These are phyloP conservation scores for Aureobasidium leucospermi DNA, from an alignment of 2,329 filamentous ascomycete species.

Conservation along the genomic window DNA sequence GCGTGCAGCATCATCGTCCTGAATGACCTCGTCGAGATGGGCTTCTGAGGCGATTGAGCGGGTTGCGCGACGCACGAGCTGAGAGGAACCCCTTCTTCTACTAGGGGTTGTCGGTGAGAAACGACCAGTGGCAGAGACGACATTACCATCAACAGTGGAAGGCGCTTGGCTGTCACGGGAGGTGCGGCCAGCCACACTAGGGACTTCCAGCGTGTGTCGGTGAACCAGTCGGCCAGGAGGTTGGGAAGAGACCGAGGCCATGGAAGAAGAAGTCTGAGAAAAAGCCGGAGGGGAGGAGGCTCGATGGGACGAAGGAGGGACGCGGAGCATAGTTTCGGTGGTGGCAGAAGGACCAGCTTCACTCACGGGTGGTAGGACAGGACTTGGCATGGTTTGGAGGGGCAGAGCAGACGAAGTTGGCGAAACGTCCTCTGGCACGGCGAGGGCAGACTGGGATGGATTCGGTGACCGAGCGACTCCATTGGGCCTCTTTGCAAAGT, in stretches of 20 bases:
- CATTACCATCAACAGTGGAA: conserved; percentile 47
- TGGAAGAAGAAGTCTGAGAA: conserved; percentile 21
- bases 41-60: conserved; percentile 71
- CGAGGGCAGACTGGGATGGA: neutral
- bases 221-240: conserved; percentile 60
- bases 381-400: conserved; percentile 12
- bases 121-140: conserved; percentile 61
- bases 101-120: conserved; percentile 65
- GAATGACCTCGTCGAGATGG: conserved; percentile 72
- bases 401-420: neutral
- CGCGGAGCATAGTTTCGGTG: conserved; percentile 22
- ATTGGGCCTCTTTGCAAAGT: conserved; percentile 31
- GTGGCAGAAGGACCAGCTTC: conserved; percentile 16
- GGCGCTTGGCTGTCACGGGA: conserved; percentile 56
- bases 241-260: conserved; percentile 43
- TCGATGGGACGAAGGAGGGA: conserved; percentile 20
- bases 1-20: conserved; percentile 81
- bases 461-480: conserved; percentile 27
- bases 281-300: conserved; percentile 33
- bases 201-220: conserved; percentile 82
- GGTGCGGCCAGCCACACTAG: conserved; percentile 58
- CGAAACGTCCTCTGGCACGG: neutral
- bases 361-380: conserved; percentile 22
- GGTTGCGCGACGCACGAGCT: conserved; percentile 70
- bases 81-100: conserved; percentile 73